These are phyloP conservation scores for Phytophthora syringae DNA, from an alignment of 352 stramenopile genomes.

Conservation along the genomic window DNA sequence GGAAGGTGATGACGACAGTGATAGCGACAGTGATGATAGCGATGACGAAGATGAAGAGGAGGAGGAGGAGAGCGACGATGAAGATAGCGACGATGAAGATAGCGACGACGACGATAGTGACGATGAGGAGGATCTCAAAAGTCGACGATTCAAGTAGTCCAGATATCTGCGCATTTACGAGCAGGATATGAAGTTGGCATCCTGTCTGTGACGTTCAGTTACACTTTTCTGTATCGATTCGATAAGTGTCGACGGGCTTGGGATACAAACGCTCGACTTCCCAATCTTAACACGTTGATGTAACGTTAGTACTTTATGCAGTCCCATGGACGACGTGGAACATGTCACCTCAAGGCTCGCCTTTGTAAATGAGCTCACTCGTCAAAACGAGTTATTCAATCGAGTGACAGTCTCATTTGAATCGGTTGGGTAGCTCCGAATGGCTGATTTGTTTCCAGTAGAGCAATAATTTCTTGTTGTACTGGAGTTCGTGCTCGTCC, in stretches of 20 bases:
- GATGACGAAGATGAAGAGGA: constrained; percentile 24
- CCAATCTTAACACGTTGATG: too few relatives aligned
- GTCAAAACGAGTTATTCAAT: too few relatives aligned
- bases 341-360: too few relatives aligned
- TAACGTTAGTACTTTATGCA: too few relatives aligned
- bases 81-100: constrained; percentile 12
- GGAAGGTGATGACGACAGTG: constrained; percentile 25
- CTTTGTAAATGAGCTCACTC: too few relatives aligned
- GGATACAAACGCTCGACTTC: too few relatives aligned
- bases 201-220: too few relatives aligned
- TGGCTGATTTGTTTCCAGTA: constrained; percentile 31
- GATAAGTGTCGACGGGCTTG: too few relatives aligned
- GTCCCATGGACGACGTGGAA: too few relatives aligned
- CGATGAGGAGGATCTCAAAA: not conserved
- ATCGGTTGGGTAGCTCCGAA: not conserved
- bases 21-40: constrained; percentile 7
- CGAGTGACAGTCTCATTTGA: constrained; percentile 35
- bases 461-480: constrained; percentile 29
- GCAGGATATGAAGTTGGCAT: too few relatives aligned
- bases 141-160: not conserved
- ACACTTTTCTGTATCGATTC: too few relatives aligned
- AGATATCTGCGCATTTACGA: too few relatives aligned
- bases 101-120: constrained; percentile 6
- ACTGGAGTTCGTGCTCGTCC: not conserved
- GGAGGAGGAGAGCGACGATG: constrained; percentile 13